phyloP scores from a whole-genome alignment of 768 basidiomycete species.

The Hypholoma fasciculare region DNA sequence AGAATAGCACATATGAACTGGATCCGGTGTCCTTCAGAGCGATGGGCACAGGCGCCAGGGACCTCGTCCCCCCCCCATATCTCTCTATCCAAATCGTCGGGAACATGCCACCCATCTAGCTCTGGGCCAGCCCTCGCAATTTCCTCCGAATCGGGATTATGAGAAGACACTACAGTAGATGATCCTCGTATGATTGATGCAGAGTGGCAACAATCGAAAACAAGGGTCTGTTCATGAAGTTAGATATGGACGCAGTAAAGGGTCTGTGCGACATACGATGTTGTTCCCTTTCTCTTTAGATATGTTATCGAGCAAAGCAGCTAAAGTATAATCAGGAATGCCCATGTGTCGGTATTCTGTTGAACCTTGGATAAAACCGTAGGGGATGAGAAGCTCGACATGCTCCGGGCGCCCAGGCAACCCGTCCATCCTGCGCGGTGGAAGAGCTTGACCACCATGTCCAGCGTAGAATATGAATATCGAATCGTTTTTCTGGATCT shows the following conservation, averaged over 20 bases:
- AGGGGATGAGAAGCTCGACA: conserved; percentile 6
- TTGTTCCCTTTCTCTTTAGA: conserved; percentile 13
- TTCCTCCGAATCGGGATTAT: not conserved
- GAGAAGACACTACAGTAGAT: not conserved
- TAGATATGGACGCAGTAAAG: not conserved
- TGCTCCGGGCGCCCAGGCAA: not conserved
- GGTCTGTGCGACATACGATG: conserved; percentile 7
- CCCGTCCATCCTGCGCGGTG: not conserved
- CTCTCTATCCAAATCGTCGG: not conserved
- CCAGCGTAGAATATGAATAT: conserved; percentile 13
- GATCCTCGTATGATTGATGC: not conserved
- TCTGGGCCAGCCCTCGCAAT: too few relatives aligned
- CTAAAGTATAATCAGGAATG: conserved; percentile 14
- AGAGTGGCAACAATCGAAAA: conserved; percentile 18
- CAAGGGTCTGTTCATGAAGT: conserved; percentile 8
- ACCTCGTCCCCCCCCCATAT: not conserved
- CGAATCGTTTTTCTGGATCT: not conserved
- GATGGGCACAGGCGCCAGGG: too few relatives aligned
- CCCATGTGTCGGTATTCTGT: not conserved
- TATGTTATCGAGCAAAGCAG: conserved; percentile 6
- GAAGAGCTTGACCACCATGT: conserved; percentile 2
- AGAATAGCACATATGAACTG: not conserved
- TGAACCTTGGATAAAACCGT: not conserved
- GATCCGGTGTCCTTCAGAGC: not conserved
- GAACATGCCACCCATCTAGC: not conserved